These are phyloP conservation scores for Cladosporium colombiae DNA, from an alignment of 2,329 filamentous ascomycete species.

Conservation along the genomic window DNA sequence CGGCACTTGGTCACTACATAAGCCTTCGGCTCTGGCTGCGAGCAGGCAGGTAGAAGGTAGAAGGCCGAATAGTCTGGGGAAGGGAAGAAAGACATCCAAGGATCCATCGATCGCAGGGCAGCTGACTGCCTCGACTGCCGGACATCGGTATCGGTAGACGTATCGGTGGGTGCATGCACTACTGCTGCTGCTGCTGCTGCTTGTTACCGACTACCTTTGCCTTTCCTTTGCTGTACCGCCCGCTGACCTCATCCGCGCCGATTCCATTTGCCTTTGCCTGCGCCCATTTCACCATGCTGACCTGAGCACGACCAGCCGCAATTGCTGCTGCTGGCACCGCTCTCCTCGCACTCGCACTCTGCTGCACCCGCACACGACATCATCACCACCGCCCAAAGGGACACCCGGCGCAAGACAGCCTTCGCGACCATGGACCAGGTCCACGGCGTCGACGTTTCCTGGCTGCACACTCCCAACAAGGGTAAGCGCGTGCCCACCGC, in stretches of 20 bases:
- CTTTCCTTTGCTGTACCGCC: neutral
- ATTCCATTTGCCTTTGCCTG: neutral
- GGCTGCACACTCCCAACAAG: constrained; percentile 84
- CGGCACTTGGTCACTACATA: neutral
- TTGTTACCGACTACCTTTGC: too few species aligned
- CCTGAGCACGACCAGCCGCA: neutral
- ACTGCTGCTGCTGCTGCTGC: neutral
- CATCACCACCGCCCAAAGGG: neutral
- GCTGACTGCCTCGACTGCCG: constrained; percentile 1
- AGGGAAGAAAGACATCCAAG: too few species aligned
- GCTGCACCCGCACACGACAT: neutral
- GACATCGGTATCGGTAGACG: neutral
- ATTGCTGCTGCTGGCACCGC: neutral
- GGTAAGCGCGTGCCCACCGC: constrained; percentile 51
- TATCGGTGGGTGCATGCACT: neutral
- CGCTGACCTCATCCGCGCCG: constrained; percentile 12
- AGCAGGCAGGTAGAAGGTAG: too few species aligned
- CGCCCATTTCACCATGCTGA: neutral
- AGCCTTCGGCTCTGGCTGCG: neutral
- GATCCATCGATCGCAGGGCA: neutral
- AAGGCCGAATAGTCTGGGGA: neutral
- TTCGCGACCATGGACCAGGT: constrained; percentile 68
- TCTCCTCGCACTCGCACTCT: neutral
- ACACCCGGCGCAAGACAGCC: neutral
- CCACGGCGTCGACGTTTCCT: constrained; percentile 83